Evolutionary conservation across 1,284 basidiomycete genomes (phyloP).

Genomic region (Ceratobasidium sp.): DNA sequence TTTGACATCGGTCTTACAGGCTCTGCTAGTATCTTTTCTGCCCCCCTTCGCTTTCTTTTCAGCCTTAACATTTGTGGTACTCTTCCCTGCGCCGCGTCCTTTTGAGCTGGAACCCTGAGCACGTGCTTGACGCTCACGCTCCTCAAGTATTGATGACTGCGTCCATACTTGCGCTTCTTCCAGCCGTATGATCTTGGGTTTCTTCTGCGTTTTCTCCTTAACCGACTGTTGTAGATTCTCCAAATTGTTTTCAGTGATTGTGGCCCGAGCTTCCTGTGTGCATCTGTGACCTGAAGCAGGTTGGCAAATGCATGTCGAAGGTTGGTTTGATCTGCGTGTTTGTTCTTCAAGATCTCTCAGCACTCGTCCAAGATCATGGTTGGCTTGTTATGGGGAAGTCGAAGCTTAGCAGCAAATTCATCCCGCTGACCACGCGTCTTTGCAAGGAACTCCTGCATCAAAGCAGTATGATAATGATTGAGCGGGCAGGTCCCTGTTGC

Average conservation of each 20-base stretch:
- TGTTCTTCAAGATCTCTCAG: neutral
- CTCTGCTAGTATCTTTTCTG: neutral
- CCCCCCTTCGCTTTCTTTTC: neutral
- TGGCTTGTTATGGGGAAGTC: neutral
- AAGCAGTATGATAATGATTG: conserved; percentile 38
- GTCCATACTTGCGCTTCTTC: neutral
- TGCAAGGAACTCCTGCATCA: conserved; percentile 7
- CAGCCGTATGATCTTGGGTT: neutral
- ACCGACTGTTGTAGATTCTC: neutral
- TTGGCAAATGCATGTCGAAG: neutral
- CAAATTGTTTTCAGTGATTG: neutral
- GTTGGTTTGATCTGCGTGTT: neutral
- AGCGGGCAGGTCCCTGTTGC: conserved; percentile 47
- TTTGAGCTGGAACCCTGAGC: neutral
- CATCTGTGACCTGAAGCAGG: neutral
- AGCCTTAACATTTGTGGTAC: neutral
- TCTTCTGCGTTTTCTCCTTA: conserved; percentile 14
- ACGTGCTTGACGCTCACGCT: neutral
- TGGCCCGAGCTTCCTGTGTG: neutral
- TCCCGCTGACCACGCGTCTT: conserved; percentile 1
- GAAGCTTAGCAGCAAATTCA: neutral
- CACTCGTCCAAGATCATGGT: neutral
- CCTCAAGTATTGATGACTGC: neutral
- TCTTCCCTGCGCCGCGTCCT: neutral
- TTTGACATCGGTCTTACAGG: neutral